Percentiles rank a stretch among this genome's conserved stretches.
Evolutionary conservation across 805 yeast genomes (phyloP).

Genomic region (Vanderwaltozyma tropicalis): DNA sequence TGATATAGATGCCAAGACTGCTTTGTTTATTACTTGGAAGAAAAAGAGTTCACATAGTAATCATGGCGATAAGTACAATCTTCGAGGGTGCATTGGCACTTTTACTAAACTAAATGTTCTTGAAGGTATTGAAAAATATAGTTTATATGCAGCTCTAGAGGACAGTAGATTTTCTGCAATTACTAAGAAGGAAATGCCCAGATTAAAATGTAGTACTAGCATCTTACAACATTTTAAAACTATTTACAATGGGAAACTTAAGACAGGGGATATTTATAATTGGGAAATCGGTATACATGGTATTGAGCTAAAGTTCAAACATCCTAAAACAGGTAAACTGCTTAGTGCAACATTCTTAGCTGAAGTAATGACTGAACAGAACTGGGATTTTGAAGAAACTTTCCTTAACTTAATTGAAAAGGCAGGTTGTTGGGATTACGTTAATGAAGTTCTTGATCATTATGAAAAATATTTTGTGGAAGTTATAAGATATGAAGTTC

Average conservation of each 20-base stretch:
- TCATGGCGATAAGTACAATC: conserved; percentile 12
- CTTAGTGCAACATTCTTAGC: conserved; percentile 81
- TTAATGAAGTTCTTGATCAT: conserved; percentile 26
- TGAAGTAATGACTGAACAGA: conserved; percentile 79
- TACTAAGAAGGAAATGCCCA: conserved; percentile 39
- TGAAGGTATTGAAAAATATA: conserved; percentile 49
- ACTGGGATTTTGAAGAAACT: conserved; percentile 62
- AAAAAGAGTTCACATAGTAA: conserved; percentile 18
- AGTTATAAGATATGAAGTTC: conserved; percentile 48
- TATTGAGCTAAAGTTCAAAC: conserved; percentile 45
- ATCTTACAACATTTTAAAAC: conserved; percentile 31
- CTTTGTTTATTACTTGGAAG: conserved; percentile 88
- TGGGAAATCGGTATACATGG: conserved; percentile 87
- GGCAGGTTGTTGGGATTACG: conserved; percentile 40
- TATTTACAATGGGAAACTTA: conserved; percentile 36
- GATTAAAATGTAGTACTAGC: conserved; percentile 32
- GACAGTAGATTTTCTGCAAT: conserved; percentile 75
- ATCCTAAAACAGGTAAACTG: conserved; percentile 26
- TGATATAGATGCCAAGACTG: conserved; percentile 28
- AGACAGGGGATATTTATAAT: conserved; percentile 38
- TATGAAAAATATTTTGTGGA: conserved; percentile 28
- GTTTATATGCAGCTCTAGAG: conserved; percentile 61
- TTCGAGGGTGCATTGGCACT: conserved; percentile 94
- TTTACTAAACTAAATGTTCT: conserved; percentile 48
- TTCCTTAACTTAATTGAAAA: conserved; percentile 59